A percentile compares a stretch with the other conserved stretches of the same genome.
Evolutionary conservation across 139 green algal genomes (phyloP).

Genomic region (Mesostigma viride): DNA sequence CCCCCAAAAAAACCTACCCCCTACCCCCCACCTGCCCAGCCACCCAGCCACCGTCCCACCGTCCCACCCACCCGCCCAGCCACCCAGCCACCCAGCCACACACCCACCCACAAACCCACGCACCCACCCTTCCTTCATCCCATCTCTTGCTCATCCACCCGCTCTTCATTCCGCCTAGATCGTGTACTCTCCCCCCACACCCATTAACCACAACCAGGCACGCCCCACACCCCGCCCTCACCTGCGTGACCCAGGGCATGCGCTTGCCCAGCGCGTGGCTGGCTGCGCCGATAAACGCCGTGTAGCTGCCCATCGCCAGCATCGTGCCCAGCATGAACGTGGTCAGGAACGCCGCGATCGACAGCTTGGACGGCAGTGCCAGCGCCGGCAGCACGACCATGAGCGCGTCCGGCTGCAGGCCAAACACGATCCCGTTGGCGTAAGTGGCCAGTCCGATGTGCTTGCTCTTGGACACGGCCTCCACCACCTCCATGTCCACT

Average conservation of each 20-base stretch:
- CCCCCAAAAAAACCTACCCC: too few species aligned
- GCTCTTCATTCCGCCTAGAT: too few species aligned
- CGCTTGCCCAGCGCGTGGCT: conserved; percentile 22
- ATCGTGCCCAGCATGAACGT: conserved; percentile 94
- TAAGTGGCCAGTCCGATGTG: not conserved
- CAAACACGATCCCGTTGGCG: conserved; percentile 87
- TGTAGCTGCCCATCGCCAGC: conserved; percentile 89
- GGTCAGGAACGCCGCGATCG: conserved; percentile 70
- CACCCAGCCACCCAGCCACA: too few species aligned
- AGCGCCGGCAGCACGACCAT: conserved; percentile 92
- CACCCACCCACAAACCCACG: too few species aligned
- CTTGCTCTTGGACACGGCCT: not conserved
- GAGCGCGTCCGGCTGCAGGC: conserved; percentile 89
- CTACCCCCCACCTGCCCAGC: too few species aligned
- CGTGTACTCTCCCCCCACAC: too few species aligned
- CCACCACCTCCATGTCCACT: not conserved
- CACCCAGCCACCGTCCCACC: too few species aligned
- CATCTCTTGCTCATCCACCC: too few species aligned
- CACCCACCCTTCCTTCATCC: too few species aligned
- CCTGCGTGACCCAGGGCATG: conserved; percentile 29
- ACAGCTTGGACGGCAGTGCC: conserved; percentile 76
- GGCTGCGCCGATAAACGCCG: conserved; percentile 38
- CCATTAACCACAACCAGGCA: too few species aligned
- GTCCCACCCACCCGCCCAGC: too few species aligned
- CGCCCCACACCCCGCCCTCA: too few species aligned